Evolutionary conservation across 2,329 filamentous ascomycete species (phyloP).

Genomic region (Mollisia scopiformis): DNA sequence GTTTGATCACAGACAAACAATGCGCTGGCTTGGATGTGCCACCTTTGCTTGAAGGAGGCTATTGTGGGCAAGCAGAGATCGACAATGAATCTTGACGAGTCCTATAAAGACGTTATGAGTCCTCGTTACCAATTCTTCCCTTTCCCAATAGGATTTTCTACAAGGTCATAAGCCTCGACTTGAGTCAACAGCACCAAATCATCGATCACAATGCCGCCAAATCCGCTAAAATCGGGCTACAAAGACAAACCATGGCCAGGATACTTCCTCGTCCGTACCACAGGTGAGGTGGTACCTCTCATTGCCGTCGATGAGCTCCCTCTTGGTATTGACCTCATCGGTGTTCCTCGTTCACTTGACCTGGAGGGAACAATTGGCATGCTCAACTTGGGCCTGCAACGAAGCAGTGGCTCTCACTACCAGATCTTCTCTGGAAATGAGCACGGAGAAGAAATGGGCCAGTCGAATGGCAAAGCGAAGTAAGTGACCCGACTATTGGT

Average conservation of each 20-base stretch:
- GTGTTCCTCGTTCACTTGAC: constrained; percentile 42
- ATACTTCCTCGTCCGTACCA: constrained; percentile 50
- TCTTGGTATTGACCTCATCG: constrained; percentile 34
- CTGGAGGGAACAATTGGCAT: constrained; percentile 32
- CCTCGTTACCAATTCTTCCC: neutral
- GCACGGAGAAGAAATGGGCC: neutral
- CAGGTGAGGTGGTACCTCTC: constrained; percentile 52
- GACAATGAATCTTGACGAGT: neutral
- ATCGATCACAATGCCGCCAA: constrained; percentile 10
- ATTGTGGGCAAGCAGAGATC: neutral
- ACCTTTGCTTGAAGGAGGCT: neutral
- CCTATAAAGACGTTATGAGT: neutral
- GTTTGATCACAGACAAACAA: neutral
- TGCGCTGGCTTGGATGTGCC: neutral
- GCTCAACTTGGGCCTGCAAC: constrained; percentile 33
- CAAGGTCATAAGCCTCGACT: no score
- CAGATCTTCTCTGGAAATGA: constrained; percentile 10
- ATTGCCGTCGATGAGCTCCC: constrained; percentile 57
- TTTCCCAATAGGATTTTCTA: neutral
- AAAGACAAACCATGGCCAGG: constrained; percentile 29
- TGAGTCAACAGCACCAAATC: no score
- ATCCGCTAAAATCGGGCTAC: neutral
- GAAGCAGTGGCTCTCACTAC: constrained; percentile 22
- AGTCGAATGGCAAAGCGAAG: neutral
- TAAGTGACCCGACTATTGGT: neutral